phyloP scores from a whole-genome alignment of 257 asterid species.

The Ophiorrhiza pumila region DNA sequence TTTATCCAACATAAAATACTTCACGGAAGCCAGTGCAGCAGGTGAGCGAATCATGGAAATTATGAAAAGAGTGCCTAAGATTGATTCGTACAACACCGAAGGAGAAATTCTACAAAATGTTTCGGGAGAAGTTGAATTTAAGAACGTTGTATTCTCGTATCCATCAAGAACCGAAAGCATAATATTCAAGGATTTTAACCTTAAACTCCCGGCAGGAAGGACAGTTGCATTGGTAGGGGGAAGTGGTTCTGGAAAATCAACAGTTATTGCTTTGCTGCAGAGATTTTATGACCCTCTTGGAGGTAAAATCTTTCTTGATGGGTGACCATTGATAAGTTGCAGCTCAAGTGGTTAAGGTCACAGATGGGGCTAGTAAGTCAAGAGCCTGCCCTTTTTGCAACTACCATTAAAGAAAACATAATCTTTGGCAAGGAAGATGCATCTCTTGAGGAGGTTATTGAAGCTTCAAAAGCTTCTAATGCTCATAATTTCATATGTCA shows the following conservation, averaged over 20 bases:
- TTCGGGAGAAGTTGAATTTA: slow-evolving; percentile 69
- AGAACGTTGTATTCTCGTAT: slow-evolving; percentile 54
- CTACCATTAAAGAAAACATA: slow-evolving; percentile 81
- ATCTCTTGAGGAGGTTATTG: slow-evolving; percentile 61
- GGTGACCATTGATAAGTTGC: slow-evolving; percentile 69
- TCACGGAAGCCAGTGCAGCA: slow-evolving; percentile 77
- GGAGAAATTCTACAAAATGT: slow-evolving; percentile 53
- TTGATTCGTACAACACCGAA: slow-evolving; percentile 62
- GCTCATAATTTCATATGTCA: slow-evolving; percentile 83
- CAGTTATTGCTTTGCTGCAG: slow-evolving; percentile 72
- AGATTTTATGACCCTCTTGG: slow-evolving; percentile 76
- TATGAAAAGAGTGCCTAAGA: slow-evolving; percentile 63
- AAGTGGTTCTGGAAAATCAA: slow-evolving; percentile 92
- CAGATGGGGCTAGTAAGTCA: slow-evolving; percentile 98
- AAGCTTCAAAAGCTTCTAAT: slow-evolving; percentile 89
- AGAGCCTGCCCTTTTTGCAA: slow-evolving; percentile 88
- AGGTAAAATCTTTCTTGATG: slow-evolving; percentile 76
- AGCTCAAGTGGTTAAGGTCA: slow-evolving; percentile 87
- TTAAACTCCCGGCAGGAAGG: slow-evolving; percentile 63
- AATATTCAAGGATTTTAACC: slow-evolving; percentile 59
- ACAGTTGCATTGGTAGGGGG: slow-evolving; percentile 89
- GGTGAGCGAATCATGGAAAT: slow-evolving; percentile 68
- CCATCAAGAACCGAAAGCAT: slow-evolving; percentile 77
- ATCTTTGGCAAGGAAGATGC: slow-evolving; percentile 90
- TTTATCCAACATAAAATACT: slow-evolving; percentile 66